phyloP scores from a whole-genome alignment of 495 filamentous ascomycete genomes.

The Neurospora sp. region DNA sequence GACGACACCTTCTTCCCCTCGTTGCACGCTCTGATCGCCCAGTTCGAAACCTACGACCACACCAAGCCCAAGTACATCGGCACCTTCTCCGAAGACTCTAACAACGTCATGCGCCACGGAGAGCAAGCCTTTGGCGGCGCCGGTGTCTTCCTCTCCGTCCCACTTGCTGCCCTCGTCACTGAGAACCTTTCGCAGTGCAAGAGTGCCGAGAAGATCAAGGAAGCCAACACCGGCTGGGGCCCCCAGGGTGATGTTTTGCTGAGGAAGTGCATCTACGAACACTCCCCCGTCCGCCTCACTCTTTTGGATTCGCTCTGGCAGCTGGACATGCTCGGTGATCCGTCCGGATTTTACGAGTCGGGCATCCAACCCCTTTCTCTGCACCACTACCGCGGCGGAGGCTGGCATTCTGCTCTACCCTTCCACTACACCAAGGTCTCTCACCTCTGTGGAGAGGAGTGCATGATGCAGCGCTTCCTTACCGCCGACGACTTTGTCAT shows the following conservation, averaged over 20 bases:
- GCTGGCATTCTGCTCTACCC: conserved; percentile 42
- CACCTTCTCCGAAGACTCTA: conserved; percentile 58
- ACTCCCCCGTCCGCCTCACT: conserved; percentile 49
- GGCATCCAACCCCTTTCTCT: conserved; percentile 54
- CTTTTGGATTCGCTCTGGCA: conserved; percentile 55
- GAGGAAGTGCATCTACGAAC: conserved; percentile 56
- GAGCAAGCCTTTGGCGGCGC: conserved; percentile 65
- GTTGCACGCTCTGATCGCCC: conserved; percentile 47
- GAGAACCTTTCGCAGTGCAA: conserved; percentile 47
- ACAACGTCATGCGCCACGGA: conserved; percentile 57
- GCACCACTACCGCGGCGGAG: conserved; percentile 54
- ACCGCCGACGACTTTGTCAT: conserved; percentile 55
- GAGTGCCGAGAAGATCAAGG: conserved; percentile 38
- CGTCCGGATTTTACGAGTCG: conserved; percentile 59
- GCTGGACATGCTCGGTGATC: conserved; percentile 56
- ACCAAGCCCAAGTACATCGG: conserved; percentile 54
- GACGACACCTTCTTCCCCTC: conserved; percentile 71
- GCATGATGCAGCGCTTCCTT: conserved; percentile 55
- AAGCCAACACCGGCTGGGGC: conserved; percentile 45
- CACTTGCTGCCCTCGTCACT: conserved; percentile 49
- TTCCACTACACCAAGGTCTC: conserved; percentile 57
- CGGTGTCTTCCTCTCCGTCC: conserved; percentile 59
- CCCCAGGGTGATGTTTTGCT: conserved; percentile 56
- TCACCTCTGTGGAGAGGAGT: conserved; percentile 53
- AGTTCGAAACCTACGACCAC: conserved; percentile 41